phyloP scores from a whole-genome alignment of 345 rosid genomes.

The Camelina laxa region DNA sequence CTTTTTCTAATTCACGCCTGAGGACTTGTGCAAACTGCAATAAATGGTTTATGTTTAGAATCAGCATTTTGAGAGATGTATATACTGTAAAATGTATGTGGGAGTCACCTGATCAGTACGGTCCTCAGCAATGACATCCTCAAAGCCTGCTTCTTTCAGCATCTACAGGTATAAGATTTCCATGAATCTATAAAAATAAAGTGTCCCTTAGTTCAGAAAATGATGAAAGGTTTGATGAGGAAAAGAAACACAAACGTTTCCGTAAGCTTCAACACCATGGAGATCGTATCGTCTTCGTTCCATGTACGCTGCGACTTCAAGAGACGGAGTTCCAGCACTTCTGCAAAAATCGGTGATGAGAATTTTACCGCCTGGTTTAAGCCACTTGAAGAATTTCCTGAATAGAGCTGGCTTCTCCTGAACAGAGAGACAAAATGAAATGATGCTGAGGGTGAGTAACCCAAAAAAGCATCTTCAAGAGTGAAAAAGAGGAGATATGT shows the following conservation, averaged over 20 bases:
- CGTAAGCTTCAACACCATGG: conserved; percentile 80
- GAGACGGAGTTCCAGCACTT: conserved; percentile 64
- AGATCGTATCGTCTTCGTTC: conserved; percentile 96
- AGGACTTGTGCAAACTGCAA: conserved; percentile 73
- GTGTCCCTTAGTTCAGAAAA: not conserved
- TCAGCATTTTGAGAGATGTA: not conserved
- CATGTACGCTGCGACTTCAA: conserved; percentile 65
- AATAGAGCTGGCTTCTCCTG: conserved; percentile 95
- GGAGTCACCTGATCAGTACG: conserved; percentile 75
- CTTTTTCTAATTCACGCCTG: conserved; percentile 58
- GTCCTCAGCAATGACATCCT: conserved; percentile 76
- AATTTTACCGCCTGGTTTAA: conserved; percentile 94
- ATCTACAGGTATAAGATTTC: conserved; percentile 50
- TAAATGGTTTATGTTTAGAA: not conserved
- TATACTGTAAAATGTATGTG: not conserved
- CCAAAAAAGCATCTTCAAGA: conserved; percentile 15
- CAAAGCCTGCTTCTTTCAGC: conserved; percentile 89
- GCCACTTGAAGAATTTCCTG: conserved; percentile 82
- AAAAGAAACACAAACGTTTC: conserved; percentile 57
- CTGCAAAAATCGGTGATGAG: conserved; percentile 89
- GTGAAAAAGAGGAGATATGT: not conserved
- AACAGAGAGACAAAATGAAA: conserved; percentile 24
- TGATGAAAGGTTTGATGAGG: not conserved
- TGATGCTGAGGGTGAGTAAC: not conserved
- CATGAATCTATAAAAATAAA: not conserved